Conservation (phyloP, 768 basidiomycete genomes). For the Xerocomus potaroensis region DNA sequence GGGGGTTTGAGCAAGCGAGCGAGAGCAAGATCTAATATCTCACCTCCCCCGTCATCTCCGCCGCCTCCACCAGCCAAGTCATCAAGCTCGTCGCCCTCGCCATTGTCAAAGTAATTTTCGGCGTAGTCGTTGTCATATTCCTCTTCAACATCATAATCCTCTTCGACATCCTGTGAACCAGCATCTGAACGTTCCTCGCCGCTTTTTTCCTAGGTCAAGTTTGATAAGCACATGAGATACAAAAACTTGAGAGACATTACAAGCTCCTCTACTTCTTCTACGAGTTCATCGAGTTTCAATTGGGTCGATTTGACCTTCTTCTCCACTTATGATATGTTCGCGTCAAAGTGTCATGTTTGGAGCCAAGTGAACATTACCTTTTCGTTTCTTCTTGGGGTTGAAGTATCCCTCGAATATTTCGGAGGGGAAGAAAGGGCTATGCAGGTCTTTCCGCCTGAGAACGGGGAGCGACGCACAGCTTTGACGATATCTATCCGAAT, state of each 20-base stretch:
- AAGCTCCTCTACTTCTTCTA: slow-evolving; percentile 59
- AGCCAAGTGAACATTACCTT: slow-evolving; percentile 27
- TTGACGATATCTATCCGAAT: slow-evolving; percentile 80
- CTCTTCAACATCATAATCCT: slow-evolving; percentile 85
- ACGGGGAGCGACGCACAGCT: slow-evolving; percentile 56
- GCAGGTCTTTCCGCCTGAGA: slow-evolving; percentile 65
- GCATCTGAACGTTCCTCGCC: slow-evolving; percentile 64
- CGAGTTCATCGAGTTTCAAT: slow-evolving; percentile 65
- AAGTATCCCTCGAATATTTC: slow-evolving; percentile 78
- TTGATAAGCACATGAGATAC: background rate
- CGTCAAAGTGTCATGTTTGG: background rate
- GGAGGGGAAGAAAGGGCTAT: slow-evolving; percentile 72
- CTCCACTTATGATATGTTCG: slow-evolving; percentile 11
- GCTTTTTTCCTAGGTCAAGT: slow-evolving; percentile 54
- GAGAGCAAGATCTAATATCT: background rate
- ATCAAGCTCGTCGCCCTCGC: slow-evolving; percentile 77
- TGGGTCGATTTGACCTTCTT: slow-evolving; percentile 37
- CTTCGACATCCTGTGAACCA: slow-evolving; percentile 60
- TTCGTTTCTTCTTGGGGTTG: slow-evolving; percentile 65
- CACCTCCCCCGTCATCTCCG: slow-evolving; percentile 58
- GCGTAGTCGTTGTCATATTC: slow-evolving; percentile 91
- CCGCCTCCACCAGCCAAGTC: slow-evolving; percentile 70
- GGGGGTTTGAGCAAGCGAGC: background rate
- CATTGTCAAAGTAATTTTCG: slow-evolving; percentile 89
- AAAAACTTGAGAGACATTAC: slow-evolving; percentile 27